These are phyloP conservation scores for Talaromyces wortmannii DNA, from an alignment of 495 filamentous ascomycete genomes.

Conservation along the genomic window DNA sequence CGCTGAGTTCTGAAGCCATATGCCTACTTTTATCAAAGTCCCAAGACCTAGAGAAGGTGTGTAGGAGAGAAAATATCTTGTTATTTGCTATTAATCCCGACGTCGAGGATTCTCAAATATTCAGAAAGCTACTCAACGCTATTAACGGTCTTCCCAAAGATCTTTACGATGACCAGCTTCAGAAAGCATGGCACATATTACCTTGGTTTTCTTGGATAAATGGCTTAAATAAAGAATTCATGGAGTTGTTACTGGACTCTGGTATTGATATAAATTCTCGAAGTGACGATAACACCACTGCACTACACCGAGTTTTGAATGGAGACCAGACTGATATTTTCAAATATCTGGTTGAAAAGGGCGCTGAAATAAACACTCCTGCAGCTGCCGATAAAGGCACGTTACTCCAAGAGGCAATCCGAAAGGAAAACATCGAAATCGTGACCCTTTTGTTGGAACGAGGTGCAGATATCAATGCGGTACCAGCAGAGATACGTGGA, in stretches of 20 bases:
- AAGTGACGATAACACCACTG: slow-evolving; percentile 10
- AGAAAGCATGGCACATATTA: not conserved
- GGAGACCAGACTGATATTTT: slow-evolving; percentile 8
- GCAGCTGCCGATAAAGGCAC: not conserved
- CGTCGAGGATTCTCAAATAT: not conserved
- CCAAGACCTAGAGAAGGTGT: not conserved
- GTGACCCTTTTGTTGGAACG: slow-evolving; percentile 6
- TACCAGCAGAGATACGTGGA: slow-evolving; percentile 15
- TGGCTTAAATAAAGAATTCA: too few species aligned
- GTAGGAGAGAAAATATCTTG: not conserved
- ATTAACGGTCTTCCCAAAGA: not conserved
- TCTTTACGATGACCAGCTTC: not conserved
- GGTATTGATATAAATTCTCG: slow-evolving; percentile 19
- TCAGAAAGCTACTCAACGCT: not conserved
- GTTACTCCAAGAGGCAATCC: slow-evolving; percentile 1
- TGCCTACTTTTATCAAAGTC: not conserved
- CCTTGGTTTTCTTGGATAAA: too few species aligned
- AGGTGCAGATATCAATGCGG: slow-evolving; percentile 39
- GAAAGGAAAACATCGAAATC: not conserved
- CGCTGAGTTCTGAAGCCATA: not conserved
- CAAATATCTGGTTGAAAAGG: slow-evolving; percentile 2
- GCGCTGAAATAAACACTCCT: slow-evolving; percentile 17
- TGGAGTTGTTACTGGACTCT: not conserved
- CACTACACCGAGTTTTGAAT: slow-evolving; percentile 20
- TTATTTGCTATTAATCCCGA: not conserved